Evolutionary conservation across 768 basidiomycete species (phyloP).

Genomic region (Mrakia hoshinonis): DNA sequence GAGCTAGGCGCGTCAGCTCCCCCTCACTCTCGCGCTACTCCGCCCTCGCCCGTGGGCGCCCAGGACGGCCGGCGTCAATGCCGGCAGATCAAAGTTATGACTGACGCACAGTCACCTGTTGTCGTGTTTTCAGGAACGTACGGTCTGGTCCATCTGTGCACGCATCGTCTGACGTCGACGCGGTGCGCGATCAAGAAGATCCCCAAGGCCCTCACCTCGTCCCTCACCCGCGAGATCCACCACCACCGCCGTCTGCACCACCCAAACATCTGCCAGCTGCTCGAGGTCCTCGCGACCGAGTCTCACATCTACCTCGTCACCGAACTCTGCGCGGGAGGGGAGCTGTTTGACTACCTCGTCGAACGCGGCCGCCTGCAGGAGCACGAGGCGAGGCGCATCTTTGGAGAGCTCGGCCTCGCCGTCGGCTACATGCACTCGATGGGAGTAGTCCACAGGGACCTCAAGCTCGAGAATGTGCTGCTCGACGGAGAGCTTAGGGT

Average conservation of each 20-base stretch:
- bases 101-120: background rate
- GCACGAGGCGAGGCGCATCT: constrained; percentile 73
- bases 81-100: no score
- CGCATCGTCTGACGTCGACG: constrained; percentile 80
- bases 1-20: no score
- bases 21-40: no score
- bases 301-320: constrained; percentile 92
- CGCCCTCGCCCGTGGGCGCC: no score
- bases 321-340: constrained; percentile 92
- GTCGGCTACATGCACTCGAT: constrained; percentile 86
- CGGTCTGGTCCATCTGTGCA: constrained; percentile 57
- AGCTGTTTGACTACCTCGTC: constrained; percentile 94
- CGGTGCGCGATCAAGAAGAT: constrained; percentile 97
- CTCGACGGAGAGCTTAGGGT: constrained; percentile 82
- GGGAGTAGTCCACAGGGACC: constrained; percentile 90
- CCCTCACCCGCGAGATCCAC: constrained; percentile 94
- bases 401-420: constrained; percentile 91
- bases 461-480: constrained; percentile 92
- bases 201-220: constrained; percentile 62
- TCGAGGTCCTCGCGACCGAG: constrained; percentile 96
- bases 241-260: constrained; percentile 96
- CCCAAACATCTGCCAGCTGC: constrained; percentile 88
- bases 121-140: constrained; percentile 11
- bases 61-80: no score
- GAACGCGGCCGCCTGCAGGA: constrained; percentile 84